phyloP scores from a whole-genome alignment of 257 asterid species.

The Solanum okadae region DNA sequence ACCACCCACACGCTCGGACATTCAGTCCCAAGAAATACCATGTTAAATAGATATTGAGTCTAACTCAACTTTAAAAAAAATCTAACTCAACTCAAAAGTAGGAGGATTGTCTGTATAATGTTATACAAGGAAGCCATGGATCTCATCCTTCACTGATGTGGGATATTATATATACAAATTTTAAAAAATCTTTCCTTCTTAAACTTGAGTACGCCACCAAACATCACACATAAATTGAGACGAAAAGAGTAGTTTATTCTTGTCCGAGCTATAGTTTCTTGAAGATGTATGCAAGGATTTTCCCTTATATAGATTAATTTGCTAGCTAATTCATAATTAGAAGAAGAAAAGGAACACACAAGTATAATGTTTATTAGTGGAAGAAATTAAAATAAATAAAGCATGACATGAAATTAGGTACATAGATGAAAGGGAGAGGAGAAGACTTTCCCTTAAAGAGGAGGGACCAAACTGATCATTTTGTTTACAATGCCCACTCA shows the following conservation, averaged over 20 bases:
- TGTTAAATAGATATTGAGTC: background rate
- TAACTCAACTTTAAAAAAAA: background rate
- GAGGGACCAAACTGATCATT: slow-evolving; percentile 24
- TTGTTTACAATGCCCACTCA: slow-evolving; percentile 10
- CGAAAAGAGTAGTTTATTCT: background rate
- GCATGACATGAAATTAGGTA: background rate
- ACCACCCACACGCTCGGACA: too few species aligned
- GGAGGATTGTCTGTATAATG: background rate
- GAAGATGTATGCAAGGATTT: background rate
- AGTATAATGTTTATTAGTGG: background rate
- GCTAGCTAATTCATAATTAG: background rate
- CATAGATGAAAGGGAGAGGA: background rate
- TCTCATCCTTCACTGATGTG: background rate
- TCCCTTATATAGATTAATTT: background rate
- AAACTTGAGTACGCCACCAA: background rate
- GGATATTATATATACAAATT: background rate
- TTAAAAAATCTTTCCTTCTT: background rate
- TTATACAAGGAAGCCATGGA: background rate
- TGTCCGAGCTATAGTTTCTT: background rate
- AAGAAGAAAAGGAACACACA: background rate
- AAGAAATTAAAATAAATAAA: background rate
- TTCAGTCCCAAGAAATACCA: background rate
- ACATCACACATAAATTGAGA: background rate
- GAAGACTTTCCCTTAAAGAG: background rate
- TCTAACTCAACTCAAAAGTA: background rate